These are phyloP conservation scores for Daedaleopsis nitida DNA, from an alignment of 768 basidiomycete species.

Conservation along the genomic window DNA sequence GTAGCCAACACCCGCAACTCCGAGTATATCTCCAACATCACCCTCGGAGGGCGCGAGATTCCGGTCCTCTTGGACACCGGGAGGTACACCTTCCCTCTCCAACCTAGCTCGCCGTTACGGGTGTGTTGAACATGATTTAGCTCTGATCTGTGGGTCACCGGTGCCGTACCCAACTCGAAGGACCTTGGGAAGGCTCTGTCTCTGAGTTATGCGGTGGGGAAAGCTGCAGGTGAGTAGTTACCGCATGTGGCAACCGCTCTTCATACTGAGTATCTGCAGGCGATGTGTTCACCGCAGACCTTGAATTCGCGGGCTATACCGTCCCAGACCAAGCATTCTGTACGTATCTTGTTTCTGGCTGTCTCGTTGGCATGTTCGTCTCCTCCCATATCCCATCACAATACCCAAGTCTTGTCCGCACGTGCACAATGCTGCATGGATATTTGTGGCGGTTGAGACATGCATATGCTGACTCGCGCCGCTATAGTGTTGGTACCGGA, in stretches of 20 bases:
- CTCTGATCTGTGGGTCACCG: conserved; percentile 75
- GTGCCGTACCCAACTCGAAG: conserved; percentile 47
- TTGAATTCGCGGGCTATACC: conserved; percentile 57
- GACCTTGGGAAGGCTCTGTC: conserved; percentile 59
- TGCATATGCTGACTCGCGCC: not conserved
- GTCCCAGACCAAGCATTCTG: conserved; percentile 69
- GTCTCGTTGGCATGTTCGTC: not conserved
- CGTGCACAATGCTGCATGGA: too few species aligned
- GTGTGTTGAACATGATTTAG: conserved; percentile 37
- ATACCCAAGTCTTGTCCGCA: not conserved
- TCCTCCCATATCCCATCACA: not conserved
- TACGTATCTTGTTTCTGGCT: conserved; percentile 32
- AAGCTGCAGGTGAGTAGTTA: conserved; percentile 49
- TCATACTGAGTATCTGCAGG: conserved; percentile 39
- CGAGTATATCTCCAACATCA: conserved; percentile 73
- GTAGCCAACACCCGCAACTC: conserved; percentile 70
- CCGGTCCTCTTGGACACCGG: conserved; percentile 76
- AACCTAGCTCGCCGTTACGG: not conserved
- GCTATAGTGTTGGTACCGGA: conserved; percentile 61
- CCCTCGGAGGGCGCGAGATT: conserved; percentile 58
- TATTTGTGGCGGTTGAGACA: too few species aligned
- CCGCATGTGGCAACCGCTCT: not conserved
- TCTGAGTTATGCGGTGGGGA: conserved; percentile 70
- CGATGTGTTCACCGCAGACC: conserved; percentile 51
- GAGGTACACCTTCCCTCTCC: conserved; percentile 47